Conservation (phyloP, 805 yeast species). For the Millerago galiae region DNA sequence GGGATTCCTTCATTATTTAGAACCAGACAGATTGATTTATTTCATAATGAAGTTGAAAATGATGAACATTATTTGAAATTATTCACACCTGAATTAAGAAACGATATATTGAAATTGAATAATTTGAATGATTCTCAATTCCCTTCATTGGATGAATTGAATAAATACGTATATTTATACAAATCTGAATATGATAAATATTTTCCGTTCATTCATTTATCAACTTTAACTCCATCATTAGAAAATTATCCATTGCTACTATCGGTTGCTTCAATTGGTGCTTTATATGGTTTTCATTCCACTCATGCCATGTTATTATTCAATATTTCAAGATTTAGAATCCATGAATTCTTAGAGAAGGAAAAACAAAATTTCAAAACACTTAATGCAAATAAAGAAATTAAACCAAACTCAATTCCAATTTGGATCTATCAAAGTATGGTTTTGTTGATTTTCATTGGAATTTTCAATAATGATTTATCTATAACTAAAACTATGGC, state of each 20-base stretch:
- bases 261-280: conserved; percentile 86
- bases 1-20: conserved; percentile 59
- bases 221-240: conserved; percentile 44
- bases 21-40: conserved; percentile 60
- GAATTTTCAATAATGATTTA: conserved; percentile 63
- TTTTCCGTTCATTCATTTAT: conserved; percentile 79
- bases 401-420: conserved; percentile 50
- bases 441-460: conserved; percentile 74
- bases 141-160: conserved; percentile 71
- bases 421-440: conserved; percentile 83
- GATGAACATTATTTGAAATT: conserved; percentile 24
- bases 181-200: conserved; percentile 74
- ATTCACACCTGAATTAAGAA: conserved; percentile 47
- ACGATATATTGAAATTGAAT: conserved; percentile 46
- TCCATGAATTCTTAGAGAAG: conserved; percentile 58
- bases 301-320: conserved; percentile 66
- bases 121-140: conserved; percentile 53
- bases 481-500: conserved; percentile 73
- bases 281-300: conserved; percentile 76
- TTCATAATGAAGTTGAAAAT: conserved; percentile 35
- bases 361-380: conserved; percentile 20
- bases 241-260: conserved; percentile 61
- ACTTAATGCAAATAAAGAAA: conserved; percentile 15
- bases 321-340: conserved; percentile 58
- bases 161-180: conserved; percentile 67